A percentile compares a stretch with the other conserved stretches of the same genome.
Evolutionary conservation across 768 basidiomycete genomes (phyloP).

Genomic region (Coprinellus micaceus): DNA sequence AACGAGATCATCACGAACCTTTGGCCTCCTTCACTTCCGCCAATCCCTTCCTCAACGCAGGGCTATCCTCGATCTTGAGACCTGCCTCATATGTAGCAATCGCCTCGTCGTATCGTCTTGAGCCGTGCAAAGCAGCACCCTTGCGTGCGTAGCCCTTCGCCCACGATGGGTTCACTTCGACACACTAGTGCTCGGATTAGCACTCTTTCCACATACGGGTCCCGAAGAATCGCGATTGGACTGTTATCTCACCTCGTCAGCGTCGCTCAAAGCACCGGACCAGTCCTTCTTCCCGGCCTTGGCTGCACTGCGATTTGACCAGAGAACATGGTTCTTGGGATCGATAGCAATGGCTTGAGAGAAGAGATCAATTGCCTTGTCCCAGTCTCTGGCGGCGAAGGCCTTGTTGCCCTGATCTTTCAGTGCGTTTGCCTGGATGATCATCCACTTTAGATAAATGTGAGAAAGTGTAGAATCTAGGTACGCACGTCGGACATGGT

Average conservation of each 20-base stretch:
- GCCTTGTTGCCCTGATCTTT: slow-evolving; percentile 96
- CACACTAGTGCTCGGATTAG: slow-evolving; percentile 48
- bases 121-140: slow-evolving; percentile 90
- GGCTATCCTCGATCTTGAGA: slow-evolving; percentile 76
- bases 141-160: slow-evolving; percentile 88
- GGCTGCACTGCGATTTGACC: slow-evolving; percentile 90
- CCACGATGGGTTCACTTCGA: slow-evolving; percentile 78
- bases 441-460: too few species aligned
- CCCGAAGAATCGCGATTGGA: background rate
- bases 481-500: slow-evolving; percentile 41
- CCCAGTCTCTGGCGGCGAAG: slow-evolving; percentile 89
- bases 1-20: slow-evolving; percentile 39
- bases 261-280: slow-evolving; percentile 75
- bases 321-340: slow-evolving; percentile 81
- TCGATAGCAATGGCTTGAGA: slow-evolving; percentile 81
- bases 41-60: slow-evolving; percentile 80
- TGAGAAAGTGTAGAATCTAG: background rate
- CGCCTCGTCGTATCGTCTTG: slow-evolving; percentile 74
- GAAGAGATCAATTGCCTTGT: slow-evolving; percentile 81
- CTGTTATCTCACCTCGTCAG: slow-evolving; percentile 70
- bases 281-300: slow-evolving; percentile 83
- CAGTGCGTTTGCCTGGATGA: slow-evolving; percentile 49
- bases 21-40: slow-evolving; percentile 86
- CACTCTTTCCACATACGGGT: slow-evolving; percentile 4
- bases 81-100: slow-evolving; percentile 81